Percentiles rank a stretch among this genome's conserved stretches.
Conservation (phyloP, 129 eudicot genomes). For the Mikania micrantha region DNA sequence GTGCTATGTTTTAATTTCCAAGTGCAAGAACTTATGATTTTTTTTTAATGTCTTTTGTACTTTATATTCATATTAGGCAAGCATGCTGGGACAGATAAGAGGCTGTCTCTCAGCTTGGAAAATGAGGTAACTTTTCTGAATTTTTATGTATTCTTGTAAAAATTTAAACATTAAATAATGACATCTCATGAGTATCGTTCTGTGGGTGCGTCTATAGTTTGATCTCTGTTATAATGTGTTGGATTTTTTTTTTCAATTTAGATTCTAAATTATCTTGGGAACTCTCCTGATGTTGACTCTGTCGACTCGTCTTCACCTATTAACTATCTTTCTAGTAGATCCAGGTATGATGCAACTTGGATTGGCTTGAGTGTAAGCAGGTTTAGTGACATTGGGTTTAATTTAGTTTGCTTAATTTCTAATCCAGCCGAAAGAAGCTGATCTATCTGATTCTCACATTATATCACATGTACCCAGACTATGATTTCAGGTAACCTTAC, state of each 20-base stretch:
- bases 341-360: constrained; percentile 47
- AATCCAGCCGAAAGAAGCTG: constrained; percentile 87
- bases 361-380: constrained; percentile 4
- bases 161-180: not conserved
- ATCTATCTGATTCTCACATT: constrained; percentile 81
- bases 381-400: constrained; percentile 12
- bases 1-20: not conserved
- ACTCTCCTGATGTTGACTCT: constrained; percentile 46
- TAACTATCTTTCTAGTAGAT: constrained; percentile 59
- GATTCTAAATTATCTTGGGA: constrained; percentile 82
- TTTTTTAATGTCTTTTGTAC: not conserved
- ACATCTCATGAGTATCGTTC: not conserved
- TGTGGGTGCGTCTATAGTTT: not conserved
- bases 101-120: constrained; percentile 85
- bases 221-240: not conserved
- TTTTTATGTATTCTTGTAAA: not conserved
- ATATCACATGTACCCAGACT: constrained; percentile 91
- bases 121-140: constrained; percentile 47
- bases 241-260: constrained; percentile 24
- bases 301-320: constrained; percentile 57
- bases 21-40: not conserved
- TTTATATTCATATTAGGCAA: constrained; percentile 70
- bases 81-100: constrained; percentile 81
- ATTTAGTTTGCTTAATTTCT: constrained; percentile 9
- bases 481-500: constrained; percentile 82